These are phyloP conservation scores for Penicillium palitans DNA, from an alignment of 2,329 filamentous ascomycete species.

Conservation along the genomic window DNA sequence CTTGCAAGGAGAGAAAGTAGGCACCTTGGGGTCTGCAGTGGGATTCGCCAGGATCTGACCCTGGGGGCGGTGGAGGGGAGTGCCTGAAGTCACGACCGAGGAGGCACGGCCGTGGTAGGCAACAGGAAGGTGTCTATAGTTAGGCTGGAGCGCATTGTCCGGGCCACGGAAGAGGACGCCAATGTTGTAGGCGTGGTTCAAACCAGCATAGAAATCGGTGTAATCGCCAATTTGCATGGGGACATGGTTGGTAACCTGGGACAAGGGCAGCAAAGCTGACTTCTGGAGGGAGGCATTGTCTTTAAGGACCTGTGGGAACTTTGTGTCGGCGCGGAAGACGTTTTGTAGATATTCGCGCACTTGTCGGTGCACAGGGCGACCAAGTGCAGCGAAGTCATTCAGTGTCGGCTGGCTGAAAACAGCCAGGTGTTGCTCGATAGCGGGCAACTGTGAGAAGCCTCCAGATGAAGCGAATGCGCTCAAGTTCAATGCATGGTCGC, in stretches of 20 bases:
- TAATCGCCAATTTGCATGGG: constrained; percentile 81
- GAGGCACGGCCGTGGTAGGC: constrained; percentile 79
- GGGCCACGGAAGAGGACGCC: constrained; percentile 72
- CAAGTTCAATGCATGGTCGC: constrained; percentile 70
- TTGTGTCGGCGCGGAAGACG: constrained; percentile 61
- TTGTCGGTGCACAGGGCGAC: constrained; percentile 65
- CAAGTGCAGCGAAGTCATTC: constrained; percentile 73
- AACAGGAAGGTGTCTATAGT: constrained; percentile 78
- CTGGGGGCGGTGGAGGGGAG: constrained; percentile 68
- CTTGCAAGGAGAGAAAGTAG: constrained; percentile 63
- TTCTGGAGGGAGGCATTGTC: constrained; percentile 60
- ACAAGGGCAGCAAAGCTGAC: constrained; percentile 59
- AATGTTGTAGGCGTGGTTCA: constrained; percentile 74
- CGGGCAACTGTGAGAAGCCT: constrained; percentile 61
- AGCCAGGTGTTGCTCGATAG: constrained; percentile 57
- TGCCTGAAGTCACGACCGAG: constrained; percentile 72
- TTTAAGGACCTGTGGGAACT: constrained; percentile 61
- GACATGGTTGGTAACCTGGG: constrained; percentile 64
- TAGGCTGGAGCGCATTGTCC: constrained; percentile 72
- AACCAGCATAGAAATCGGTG: constrained; percentile 80
- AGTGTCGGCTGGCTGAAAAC: constrained; percentile 67
- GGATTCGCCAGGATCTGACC: constrained; percentile 73
- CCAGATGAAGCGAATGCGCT: constrained; percentile 59
- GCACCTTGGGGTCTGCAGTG: constrained; percentile 60
- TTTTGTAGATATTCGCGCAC: constrained; percentile 69